Conservation (phyloP, 441 rosid genomes). For the Lepidium campestre region DNA sequence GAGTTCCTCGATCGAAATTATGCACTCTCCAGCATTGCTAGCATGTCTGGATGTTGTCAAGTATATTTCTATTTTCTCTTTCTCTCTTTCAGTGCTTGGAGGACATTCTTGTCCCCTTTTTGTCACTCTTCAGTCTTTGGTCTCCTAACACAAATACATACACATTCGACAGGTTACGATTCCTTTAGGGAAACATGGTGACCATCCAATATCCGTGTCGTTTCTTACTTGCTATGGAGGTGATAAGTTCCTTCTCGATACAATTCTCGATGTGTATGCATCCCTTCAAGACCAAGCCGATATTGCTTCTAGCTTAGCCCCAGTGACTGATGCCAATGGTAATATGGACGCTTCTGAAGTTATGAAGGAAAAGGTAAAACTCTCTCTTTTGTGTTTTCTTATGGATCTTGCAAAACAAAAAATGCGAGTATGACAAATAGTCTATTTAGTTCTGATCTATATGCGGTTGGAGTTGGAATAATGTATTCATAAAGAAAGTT, state of each 20-base stretch:
- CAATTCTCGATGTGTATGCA: constrained; percentile 61
- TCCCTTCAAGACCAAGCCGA: constrained; percentile 76
- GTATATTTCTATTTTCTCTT: constrained; percentile 29
- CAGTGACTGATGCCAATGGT: constrained; percentile 43
- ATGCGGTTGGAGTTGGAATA: background rate
- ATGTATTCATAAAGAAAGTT: background rate
- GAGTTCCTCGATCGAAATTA: constrained; percentile 59
- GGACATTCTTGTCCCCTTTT: background rate
- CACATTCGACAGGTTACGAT: constrained; percentile 54
- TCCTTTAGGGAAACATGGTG: constrained; percentile 74
- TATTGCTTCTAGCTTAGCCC: constrained; percentile 49
- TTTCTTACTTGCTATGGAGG: constrained; percentile 75
- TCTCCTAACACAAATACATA: constrained; percentile 3
- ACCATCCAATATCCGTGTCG: constrained; percentile 66
- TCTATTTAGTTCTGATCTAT: background rate
- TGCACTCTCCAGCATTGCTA: constrained; percentile 64
- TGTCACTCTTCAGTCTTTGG: background rate
- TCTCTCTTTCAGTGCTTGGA: background rate
- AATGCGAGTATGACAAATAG: background rate
- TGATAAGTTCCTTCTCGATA: constrained; percentile 92
- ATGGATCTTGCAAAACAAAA: background rate
- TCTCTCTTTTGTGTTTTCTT: background rate
- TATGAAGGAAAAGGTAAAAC: constrained; percentile 81
- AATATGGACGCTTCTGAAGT: constrained; percentile 69
- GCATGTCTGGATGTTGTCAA: constrained; percentile 98